phyloP scores from a whole-genome alignment of 352 stramenopile genomes.

The Albugo candida region DNA sequence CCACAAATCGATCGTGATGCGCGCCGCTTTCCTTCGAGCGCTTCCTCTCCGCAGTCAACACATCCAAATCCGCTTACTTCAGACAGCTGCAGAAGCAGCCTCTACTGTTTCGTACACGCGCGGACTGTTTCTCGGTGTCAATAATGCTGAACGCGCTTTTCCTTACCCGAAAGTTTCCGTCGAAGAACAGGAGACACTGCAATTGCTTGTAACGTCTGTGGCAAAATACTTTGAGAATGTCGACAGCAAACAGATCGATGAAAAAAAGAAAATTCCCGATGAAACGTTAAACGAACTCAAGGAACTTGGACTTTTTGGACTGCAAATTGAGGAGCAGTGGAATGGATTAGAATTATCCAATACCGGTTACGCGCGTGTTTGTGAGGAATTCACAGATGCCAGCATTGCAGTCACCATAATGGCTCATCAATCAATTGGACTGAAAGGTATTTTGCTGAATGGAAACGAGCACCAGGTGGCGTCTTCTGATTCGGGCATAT shows the following conservation, averaged over 20 bases:
- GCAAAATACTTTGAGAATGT: slow-evolving; percentile 57
- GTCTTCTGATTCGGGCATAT: background rate
- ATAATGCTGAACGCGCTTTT: slow-evolving; percentile 56
- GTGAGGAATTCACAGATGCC: slow-evolving; percentile 66
- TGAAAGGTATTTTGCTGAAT: slow-evolving; percentile 78
- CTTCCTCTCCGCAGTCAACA: background rate
- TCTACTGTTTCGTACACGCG: slow-evolving; percentile 59
- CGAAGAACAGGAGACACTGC: slow-evolving; percentile 58
- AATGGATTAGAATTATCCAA: slow-evolving; percentile 64
- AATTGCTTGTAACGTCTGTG: slow-evolving; percentile 71
- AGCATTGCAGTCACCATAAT: slow-evolving; percentile 70
- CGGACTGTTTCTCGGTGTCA: slow-evolving; percentile 64
- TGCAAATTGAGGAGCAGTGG: slow-evolving; percentile 70
- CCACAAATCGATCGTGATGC: background rate
- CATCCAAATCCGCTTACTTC: slow-evolving; percentile 17
- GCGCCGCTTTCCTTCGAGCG: background rate
- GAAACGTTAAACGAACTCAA: slow-evolving; percentile 58
- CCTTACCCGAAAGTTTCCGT: slow-evolving; percentile 55
- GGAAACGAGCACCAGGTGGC: slow-evolving; percentile 36
- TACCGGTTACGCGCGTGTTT: slow-evolving; percentile 68
- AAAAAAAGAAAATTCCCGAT: slow-evolving; percentile 57
- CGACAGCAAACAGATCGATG: slow-evolving; percentile 53
- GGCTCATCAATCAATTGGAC: slow-evolving; percentile 74
- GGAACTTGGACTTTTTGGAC: slow-evolving; percentile 66
- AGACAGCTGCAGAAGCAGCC: slow-evolving; percentile 47